Base-by-base conservation (phyloP, 768 basidiomycete species). In the Phaeolepiota aurea region DNA sequence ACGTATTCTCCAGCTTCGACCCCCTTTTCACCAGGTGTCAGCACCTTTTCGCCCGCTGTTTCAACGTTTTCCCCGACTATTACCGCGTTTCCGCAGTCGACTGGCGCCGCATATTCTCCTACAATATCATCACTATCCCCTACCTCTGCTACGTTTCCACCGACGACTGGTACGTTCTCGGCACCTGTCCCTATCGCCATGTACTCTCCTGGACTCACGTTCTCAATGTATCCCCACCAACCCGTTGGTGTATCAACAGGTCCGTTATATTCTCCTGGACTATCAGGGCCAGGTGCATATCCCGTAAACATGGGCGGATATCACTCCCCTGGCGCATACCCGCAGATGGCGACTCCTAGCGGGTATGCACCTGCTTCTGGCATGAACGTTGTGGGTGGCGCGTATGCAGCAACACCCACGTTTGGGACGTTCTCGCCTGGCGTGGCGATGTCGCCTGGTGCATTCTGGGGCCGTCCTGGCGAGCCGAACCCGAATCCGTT, bases 381-480 rank as follows among this genome's bases (percentile, higher is more conserved):
- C 10, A 31, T 10, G 9, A 31, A 31, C 14, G 10, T 10, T 9
- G 14, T 14, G 28, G 28, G 28, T 31, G 28, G 9, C 28, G n/a
- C 18, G 21, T 19, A 38, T 13, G 15, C 7, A 11, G 18, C 15
- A 1, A 12, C 13, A 21, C 40, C 22, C 43, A 20, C 31, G 35
- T 20, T 49, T 23, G 51, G 57, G 20, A 62, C 74, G 19, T 81
- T 87, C 66, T 82, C 86, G 0, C 87, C 88, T 1, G 79, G 77
- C 18, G 66, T 76, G 10, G 68, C 78, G 12, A 82, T 87, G 74
- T 78, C 76, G 12, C 84, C 86, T 20, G 83, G 79, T 11, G 76
- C 77, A 28, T 84, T 82, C 59, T 90, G 79, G 78, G 82, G 74
- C 37, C 75, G 62, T 48, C 77, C 72, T 22, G 74, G 68, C 9